Base-by-base conservation (phyloP, 1,139 yeast species). In the Tardiomyces depauwii region DNA sequence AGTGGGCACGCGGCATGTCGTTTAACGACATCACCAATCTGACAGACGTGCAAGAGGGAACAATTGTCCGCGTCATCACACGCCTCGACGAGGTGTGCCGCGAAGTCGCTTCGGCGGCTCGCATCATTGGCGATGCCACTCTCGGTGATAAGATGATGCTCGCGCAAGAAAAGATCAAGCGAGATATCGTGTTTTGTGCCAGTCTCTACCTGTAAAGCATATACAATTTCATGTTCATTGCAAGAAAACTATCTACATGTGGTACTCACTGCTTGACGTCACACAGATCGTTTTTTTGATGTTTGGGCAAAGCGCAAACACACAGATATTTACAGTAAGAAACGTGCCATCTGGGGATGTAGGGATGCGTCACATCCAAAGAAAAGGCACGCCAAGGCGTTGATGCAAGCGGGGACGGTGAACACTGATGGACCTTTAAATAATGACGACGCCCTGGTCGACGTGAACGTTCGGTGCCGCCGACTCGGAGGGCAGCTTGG, bases 161-260 rank as follows among this genome's bases (percentile, higher is more conserved):
- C 50, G 96, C 97, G 0, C 98, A 91, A 65, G 98, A 91, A 62
- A 77, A 78, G 63, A 91, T 91, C 63, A 91, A 91, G 66, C 78
- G 99, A 58, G 98, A 91, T 64, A 91, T 91, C 56, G 97, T 93
- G 0, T 93, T 93, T 66, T 93, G 97, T 63, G 96, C 98, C 2
- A 86, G 96, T 50, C 74, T 93, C 52, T 91, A 93, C 63, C 70
- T 91, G 55, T 88, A 73, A 16, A 21, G 7, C 4, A 4, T 21
- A 7, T 7, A 21, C 25, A 21, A 21, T 21, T 21, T 21, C 25
- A 21, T 21, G 7, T 21, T 21, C 25, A 21, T 21, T 21, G 25
- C 7, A 21, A 21, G 7, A 5, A 21, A 21, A 21, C 25, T 21
- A 21, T 21, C 25, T 21, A 21, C 25, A 21, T 21, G 25, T 21